These are phyloP conservation scores for Pisolithus thermaeus DNA, from an alignment of 1,284 basidiomycete genomes.

Conservation along the genomic window DNA sequence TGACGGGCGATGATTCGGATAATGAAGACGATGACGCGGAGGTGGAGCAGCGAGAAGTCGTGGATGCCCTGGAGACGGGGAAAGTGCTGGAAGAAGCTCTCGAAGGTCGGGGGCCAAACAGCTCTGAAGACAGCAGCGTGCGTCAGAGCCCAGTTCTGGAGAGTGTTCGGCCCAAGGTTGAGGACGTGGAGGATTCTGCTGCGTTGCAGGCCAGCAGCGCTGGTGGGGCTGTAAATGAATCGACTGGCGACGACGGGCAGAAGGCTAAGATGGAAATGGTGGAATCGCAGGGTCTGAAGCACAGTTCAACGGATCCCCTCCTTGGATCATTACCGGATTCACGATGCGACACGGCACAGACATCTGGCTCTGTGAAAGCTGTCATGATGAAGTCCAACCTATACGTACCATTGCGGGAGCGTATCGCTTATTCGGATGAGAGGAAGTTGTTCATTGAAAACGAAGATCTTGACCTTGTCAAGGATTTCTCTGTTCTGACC, in stretches of 20 bases:
- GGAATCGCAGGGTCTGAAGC: conserved; percentile 27
- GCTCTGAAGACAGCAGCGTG: conserved; percentile 26
- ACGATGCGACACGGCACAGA: conserved; percentile 30
- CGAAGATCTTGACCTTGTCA: conserved; percentile 39
- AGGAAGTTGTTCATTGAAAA: conserved; percentile 57
- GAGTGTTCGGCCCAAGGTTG: conserved; percentile 47
- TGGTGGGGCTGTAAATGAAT: conserved; percentile 31
- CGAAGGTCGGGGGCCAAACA: conserved; percentile 27
- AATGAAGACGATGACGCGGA: conserved; percentile 59
- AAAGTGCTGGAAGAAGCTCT: conserved; percentile 47
- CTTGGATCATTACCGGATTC: conserved; percentile 39
- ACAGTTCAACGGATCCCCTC: conserved; percentile 45
- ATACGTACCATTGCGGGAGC: conserved; percentile 53
- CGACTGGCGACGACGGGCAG: conserved; percentile 4
- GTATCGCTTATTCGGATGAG: conserved; percentile 51
- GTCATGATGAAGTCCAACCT: conserved; percentile 34
- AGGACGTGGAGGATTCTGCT: conserved; percentile 57
- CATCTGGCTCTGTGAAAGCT: conserved; percentile 28
- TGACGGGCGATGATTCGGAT: conserved; percentile 49
- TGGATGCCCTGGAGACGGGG: conserved; percentile 53
- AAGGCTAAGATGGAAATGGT: conserved; percentile 26
- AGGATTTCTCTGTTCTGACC: conserved; percentile 34
- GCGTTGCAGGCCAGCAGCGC: conserved; percentile 32
- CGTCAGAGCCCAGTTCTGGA: conserved; percentile 26
- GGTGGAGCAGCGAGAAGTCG: conserved; percentile 43